Conservation (phyloP, 2,329 filamentous ascomycete species). For the Trichoderma sp. region DNA sequence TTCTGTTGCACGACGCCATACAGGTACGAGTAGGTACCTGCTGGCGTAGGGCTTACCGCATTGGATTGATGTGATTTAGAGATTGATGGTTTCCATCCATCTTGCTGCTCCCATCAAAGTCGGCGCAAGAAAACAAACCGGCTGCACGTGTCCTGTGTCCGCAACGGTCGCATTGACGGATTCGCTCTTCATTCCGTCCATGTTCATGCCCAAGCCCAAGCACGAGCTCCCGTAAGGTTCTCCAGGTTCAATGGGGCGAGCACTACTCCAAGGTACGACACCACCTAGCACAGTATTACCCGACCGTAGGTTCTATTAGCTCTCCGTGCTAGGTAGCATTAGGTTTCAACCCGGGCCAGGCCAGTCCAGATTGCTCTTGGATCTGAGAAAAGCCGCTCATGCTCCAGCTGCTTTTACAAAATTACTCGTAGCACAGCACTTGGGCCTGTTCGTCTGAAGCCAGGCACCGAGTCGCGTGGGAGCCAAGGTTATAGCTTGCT, state of each 20-base stretch:
- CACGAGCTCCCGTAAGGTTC: neutral
- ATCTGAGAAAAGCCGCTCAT: neutral
- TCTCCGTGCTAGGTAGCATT: neutral
- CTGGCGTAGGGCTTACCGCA: neutral
- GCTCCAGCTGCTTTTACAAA: neutral
- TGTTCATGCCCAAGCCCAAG: neutral
- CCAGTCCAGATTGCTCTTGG: neutral
- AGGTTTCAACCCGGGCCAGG: neutral
- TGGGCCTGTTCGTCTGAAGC: neutral
- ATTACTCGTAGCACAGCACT: neutral
- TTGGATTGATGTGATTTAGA: neutral
- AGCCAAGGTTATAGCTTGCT: constrained; percentile 4
- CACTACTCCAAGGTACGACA: too few species aligned
- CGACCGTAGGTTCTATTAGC: neutral
- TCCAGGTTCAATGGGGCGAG: neutral
- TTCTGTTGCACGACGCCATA: neutral
- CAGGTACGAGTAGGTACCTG: neutral
- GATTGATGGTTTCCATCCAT: neutral
- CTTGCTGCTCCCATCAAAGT: neutral
- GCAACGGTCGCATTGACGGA: neutral
- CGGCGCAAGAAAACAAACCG: neutral
- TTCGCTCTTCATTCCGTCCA: neutral
- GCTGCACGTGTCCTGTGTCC: constrained; percentile 2
- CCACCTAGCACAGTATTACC: neutral
- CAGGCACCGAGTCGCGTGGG: constrained; percentile 6